phyloP scores from a whole-genome alignment of 2,329 filamentous ascomycete species.

The Alternaria longipes region DNA sequence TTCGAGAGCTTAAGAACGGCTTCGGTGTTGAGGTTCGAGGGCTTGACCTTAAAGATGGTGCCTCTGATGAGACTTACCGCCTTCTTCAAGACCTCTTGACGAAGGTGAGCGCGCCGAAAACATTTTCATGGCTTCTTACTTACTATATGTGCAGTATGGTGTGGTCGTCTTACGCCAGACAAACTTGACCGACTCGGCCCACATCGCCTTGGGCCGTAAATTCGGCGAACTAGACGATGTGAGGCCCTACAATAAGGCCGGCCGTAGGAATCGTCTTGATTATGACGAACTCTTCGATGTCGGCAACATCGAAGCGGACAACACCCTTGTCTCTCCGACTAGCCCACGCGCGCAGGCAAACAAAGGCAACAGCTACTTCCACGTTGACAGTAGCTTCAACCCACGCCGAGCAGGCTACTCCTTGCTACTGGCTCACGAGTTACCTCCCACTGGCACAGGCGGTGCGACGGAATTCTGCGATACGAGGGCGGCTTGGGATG shows the following conservation, averaged over 20 bases:
- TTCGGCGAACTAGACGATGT: constrained; percentile 61
- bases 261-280: constrained; percentile 58
- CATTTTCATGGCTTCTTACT: neutral
- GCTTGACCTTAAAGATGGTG: neutral
- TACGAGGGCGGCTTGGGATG: neutral
- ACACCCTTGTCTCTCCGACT: constrained; percentile 49
- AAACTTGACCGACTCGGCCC: constrained; percentile 60
- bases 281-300: constrained; percentile 67
- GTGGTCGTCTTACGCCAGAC: constrained; percentile 64
- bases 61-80: neutral
- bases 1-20: neutral
- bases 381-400: constrained; percentile 44
- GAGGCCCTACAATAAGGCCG: constrained; percentile 54
- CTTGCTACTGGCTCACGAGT: constrained; percentile 30
- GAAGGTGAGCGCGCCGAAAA: neutral
- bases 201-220: constrained; percentile 61
- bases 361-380: constrained; percentile 39
- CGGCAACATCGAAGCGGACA: constrained; percentile 63
- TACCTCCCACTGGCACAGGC: neutral
- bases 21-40: neutral
- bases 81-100: neutral
- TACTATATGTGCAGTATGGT: constrained; percentile 54
- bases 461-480: neutral
- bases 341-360: constrained; percentile 20
- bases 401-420: constrained; percentile 39